Percentiles rank a stretch among this genome's conserved stretches.
Conservation (phyloP, 202 grass and related monocot genomes). For the Eragrostis tef region DNA sequence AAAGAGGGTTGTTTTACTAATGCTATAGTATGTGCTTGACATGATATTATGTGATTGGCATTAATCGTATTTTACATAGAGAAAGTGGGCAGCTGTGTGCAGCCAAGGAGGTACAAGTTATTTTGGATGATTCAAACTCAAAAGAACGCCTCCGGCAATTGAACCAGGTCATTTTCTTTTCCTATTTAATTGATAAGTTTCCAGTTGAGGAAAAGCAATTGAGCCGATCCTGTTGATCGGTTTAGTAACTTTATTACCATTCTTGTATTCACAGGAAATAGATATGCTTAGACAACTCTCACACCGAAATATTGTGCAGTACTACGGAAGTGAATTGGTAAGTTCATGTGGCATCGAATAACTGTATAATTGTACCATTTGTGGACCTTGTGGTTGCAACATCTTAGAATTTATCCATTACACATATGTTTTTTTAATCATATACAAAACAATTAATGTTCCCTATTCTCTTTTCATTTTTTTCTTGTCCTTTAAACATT, state of each 20-base stretch:
- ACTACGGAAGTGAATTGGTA: constrained; percentile 84
- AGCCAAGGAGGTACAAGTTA: constrained; percentile 93
- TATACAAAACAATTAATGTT: too few relatives aligned
- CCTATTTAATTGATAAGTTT: not conserved
- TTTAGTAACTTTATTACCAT: constrained; percentile 46
- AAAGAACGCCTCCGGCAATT: constrained; percentile 92
- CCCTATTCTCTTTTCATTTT: too few relatives aligned
- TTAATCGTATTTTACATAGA: constrained; percentile 46
- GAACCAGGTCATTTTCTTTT: constrained; percentile 58
- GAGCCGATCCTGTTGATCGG: not conserved
- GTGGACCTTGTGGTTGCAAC: too few relatives aligned
- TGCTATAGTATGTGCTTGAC: not conserved
- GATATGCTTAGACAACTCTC: constrained; percentile 80
- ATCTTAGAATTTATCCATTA: constrained; percentile 7
- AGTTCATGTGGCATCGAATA: constrained; percentile 9
- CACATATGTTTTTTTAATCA: not conserved
- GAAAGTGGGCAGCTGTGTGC: constrained; percentile 89
- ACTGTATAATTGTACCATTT: too few relatives aligned
- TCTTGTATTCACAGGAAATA: constrained; percentile 83
- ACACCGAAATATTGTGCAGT: constrained; percentile 92
- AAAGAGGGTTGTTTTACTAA: not conserved
- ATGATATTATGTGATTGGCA: constrained; percentile 50
- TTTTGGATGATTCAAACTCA: constrained; percentile 89
- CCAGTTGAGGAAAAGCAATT: not conserved
- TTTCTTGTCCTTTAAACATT: not conserved